Base-by-base conservation (phyloP, 2,329 filamentous ascomycete genomes). In the Penicillium sp. region DNA sequence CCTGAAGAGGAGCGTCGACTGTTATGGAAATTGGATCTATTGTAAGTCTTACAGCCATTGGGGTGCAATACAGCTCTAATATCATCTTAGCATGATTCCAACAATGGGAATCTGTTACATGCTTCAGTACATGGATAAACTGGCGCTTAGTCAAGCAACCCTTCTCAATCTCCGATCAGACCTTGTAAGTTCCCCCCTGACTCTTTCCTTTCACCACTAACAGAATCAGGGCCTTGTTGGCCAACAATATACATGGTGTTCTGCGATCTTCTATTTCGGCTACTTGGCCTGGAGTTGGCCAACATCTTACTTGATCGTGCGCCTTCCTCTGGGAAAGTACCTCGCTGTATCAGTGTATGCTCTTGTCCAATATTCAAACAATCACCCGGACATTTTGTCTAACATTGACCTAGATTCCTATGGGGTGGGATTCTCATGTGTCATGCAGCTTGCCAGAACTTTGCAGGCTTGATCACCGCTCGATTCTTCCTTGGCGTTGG, bases 281-380 rank as follows among this genome's bases (percentile, higher is more conserved):
- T 73, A 73, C 37, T 64, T 72, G 13, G 65, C 69, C 1, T 74
- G 76, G 60, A 74, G 75, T 49, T 76, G 74, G 63, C 74, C 74
- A 0, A 75, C 71, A 19, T 72, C 72, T 10, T 71, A 71, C 42
- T 59, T 76, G 8, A 71, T 76, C 46, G 73, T 76, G 43, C 62
- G 72, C 24, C 54, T 71, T 10, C 71, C 68, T 4, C 62, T 74
- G 10, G 67, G 65, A 2, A 71, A 73, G 58, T 73, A 71, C 39
- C 22, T 61, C 19, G 63, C 57, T 21, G 24, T 58, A 3, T 63
- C 64, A 24, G 67, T 71, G 21, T 48, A 48, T n/a, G 16, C 7
- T 33, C 26, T n/a, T 19, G n/a, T 14, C 26, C 27, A 29, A 0
- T 2, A 31, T 14, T 4, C 29, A 1, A 31, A 13, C 29, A 31